These are phyloP conservation scores for Caryopteris hybrid DNA, from an alignment of 305 asterid genomes.

Conservation along the genomic window DNA sequence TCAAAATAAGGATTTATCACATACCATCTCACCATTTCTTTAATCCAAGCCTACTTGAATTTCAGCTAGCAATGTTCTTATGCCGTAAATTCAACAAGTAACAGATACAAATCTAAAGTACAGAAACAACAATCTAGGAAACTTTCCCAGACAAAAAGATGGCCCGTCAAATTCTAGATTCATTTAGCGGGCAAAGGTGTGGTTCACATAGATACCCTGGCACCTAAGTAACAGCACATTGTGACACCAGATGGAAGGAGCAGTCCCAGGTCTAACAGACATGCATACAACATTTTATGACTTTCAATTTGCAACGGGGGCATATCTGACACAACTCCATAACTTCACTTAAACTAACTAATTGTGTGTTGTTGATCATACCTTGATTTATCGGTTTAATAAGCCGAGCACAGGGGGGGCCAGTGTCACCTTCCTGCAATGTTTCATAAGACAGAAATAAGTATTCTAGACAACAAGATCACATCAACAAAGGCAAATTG, in stretches of 20 bases:
- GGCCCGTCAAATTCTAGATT: background rate
- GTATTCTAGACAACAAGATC: background rate
- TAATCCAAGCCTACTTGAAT: no score
- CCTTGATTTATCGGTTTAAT: slow-evolving; percentile 48
- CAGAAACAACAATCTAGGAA: no score
- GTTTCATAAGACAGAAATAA: slow-evolving; percentile 2
- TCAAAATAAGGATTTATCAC: no score
- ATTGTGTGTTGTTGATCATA: slow-evolving; percentile 21
- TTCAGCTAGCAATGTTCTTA: no score
- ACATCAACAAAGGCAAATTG: background rate
- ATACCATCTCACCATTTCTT: no score
- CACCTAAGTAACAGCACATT: background rate
- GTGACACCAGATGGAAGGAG: background rate
- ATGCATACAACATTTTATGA: background rate
- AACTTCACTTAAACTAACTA: slow-evolving; percentile 9
- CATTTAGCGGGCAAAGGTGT: background rate
- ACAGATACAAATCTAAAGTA: no score
- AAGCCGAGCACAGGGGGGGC: slow-evolving; percentile 41
- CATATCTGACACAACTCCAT: background rate
- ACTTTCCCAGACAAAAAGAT: background rate
- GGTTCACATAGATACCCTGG: background rate
- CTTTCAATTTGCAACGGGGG: background rate
- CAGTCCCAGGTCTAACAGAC: background rate
- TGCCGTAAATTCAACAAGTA: no score
- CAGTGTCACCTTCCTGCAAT: slow-evolving; percentile 38